phyloP scores from a whole-genome alignment of 1,284 basidiomycete species.

The Apiotrichum mycotoxinovorans region DNA sequence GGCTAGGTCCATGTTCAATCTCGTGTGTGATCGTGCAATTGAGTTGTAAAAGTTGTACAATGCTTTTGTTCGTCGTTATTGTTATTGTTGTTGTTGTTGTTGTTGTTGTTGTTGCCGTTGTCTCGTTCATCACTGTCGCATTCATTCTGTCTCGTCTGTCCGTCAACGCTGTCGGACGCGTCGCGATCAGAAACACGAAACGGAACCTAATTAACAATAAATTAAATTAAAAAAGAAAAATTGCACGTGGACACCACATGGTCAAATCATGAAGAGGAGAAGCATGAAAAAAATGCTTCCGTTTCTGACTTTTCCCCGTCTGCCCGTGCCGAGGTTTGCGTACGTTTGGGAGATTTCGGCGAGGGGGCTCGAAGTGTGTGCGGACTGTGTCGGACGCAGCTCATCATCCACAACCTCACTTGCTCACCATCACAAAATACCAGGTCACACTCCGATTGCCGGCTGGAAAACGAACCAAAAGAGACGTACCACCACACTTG shows the following conservation, averaged over 20 bases:
- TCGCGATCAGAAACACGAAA: background rate
- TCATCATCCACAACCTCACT: too few relatives aligned
- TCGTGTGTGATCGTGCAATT: slow-evolving; percentile 56
- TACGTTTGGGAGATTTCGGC: too few relatives aligned
- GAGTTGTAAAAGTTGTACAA: background rate
- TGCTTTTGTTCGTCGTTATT: background rate
- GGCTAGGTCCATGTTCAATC: slow-evolving; percentile 32
- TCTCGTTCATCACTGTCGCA: background rate
- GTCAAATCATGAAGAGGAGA: too few relatives aligned
- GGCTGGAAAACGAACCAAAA: background rate
- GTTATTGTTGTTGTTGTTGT: background rate
- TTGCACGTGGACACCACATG: too few relatives aligned
- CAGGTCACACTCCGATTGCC: too few relatives aligned
- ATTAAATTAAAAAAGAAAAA: too few relatives aligned
- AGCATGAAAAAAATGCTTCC: too few relatives aligned
- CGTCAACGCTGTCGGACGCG: background rate
- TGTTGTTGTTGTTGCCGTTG: background rate
- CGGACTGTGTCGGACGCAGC: too few relatives aligned
- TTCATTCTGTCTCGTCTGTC: background rate
- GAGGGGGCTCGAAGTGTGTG: too few relatives aligned
- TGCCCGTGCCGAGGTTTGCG: too few relatives aligned
- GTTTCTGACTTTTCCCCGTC: too few relatives aligned
- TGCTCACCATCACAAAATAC: background rate
- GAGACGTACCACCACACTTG: too few relatives aligned
- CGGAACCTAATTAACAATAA: background rate